Conservation (phyloP, 768 basidiomycete species). For the Psilocybe cubensis region DNA sequence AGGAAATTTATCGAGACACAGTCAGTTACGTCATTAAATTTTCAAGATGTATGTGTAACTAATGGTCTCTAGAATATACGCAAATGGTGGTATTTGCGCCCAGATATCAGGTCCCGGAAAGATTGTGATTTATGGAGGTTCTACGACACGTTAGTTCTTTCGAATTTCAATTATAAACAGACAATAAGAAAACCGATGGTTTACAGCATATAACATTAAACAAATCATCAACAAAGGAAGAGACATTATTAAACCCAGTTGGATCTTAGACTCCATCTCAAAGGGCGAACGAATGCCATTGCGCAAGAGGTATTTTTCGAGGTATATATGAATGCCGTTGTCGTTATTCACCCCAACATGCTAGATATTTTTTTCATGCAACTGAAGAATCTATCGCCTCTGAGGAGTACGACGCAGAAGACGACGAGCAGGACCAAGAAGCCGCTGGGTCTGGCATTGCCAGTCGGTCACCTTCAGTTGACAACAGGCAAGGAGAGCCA, state of each 20-base stretch:
- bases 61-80: slow-evolving; percentile 55
- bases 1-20: slow-evolving; percentile 71
- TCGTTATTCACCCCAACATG: not conserved
- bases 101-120: slow-evolving; percentile 60
- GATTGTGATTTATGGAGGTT: slow-evolving; percentile 72
- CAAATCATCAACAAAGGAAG: slow-evolving; percentile 70
- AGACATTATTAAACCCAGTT: slow-evolving; percentile 79
- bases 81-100: slow-evolving; percentile 67
- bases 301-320: slow-evolving; percentile 58
- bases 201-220: slow-evolving; percentile 70
- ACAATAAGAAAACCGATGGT: too few species aligned
- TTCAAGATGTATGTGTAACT: not conserved
- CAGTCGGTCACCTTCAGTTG: not conserved
- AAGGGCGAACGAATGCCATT: slow-evolving; percentile 60
- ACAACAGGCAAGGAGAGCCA: slow-evolving; percentile 16
- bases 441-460: slow-evolving; percentile 23
- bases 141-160: slow-evolving; percentile 59
- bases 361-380: slow-evolving; percentile 82
- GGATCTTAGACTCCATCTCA: slow-evolving; percentile 81
- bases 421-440: slow-evolving; percentile 35
- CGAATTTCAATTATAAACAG: too few species aligned
- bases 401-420: slow-evolving; percentile 55
- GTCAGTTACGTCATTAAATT: slow-evolving; percentile 34
- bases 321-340: not conserved
- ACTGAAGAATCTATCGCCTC: slow-evolving; percentile 50